These are phyloP conservation scores for Fusarium sp. DNA, from an alignment of 2,329 filamentous ascomycete genomes.

Conservation along the genomic window DNA sequence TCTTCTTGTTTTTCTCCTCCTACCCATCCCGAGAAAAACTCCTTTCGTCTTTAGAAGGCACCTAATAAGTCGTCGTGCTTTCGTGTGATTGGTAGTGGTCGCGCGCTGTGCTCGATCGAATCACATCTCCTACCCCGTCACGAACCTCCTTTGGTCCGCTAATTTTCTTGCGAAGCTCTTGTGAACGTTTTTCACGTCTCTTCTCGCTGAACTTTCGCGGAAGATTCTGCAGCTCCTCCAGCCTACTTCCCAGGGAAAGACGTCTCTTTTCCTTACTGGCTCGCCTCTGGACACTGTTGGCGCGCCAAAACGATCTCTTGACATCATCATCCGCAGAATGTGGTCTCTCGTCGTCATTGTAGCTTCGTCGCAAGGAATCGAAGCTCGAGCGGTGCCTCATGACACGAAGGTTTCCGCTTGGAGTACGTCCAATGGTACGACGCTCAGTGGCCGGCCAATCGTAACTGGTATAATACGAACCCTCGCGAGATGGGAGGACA, in stretches of 20 bases:
- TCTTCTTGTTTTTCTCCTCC: conserved; percentile 4
- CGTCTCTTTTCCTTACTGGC: conserved; percentile 47
- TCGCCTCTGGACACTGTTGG: conserved; percentile 47
- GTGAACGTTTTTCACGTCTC: conserved; percentile 68
- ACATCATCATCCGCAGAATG: conserved; percentile 49
- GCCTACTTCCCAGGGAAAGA: conserved; percentile 59
- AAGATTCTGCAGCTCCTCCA: conserved; percentile 66
- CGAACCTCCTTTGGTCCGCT: conserved; percentile 69
- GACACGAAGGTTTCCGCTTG: conserved; percentile 70
- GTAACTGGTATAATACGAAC: conserved; percentile 47
- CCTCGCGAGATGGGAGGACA: conserved; percentile 65
- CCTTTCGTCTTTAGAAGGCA: neutral
- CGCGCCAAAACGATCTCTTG: conserved; percentile 49
- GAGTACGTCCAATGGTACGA: conserved; percentile 68
- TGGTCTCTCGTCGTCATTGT: conserved; percentile 49
- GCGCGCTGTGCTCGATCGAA: conserved; percentile 55
- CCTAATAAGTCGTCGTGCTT: conserved; percentile 11
- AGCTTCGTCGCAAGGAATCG: conserved; percentile 54
- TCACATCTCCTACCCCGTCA: conserved; percentile 69
- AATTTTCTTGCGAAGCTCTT: conserved; percentile 70
- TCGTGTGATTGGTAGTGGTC: conserved; percentile 31
- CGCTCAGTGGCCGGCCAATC: conserved; percentile 60
- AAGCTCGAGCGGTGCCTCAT: conserved; percentile 65
- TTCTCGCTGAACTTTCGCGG: conserved; percentile 68
- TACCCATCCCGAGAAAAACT: neutral